Evolutionary conservation across 73 alveolate genomes (phyloP), one percentile per base, ranked within the genome.

Genomic region (Paramecium tetraurelia): DNA sequence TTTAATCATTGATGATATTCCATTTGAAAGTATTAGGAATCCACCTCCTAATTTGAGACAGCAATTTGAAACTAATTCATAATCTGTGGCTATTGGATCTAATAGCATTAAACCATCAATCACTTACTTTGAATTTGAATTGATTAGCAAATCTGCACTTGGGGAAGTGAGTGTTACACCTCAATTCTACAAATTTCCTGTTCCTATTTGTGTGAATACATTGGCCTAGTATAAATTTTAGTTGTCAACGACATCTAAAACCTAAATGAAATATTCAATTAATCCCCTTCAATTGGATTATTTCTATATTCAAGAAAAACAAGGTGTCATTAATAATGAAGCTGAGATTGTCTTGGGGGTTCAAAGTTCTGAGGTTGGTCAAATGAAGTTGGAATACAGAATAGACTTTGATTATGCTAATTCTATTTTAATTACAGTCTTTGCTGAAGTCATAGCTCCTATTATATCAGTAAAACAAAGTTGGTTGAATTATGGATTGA

Each of bases 11-110:
- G 98, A 96, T 50, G 98, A 96, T 53, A 93, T 96, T 50, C 98
- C 98, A 8, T 95, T 96, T 41, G 86, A 95, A 85, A 93, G 97
- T 59, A 94, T 96, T 70, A 70, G 98, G 36, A 95, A 96, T 77
- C 97, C 97, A 18, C 97, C 98, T 8, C 95, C 92, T 63, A 93
- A 95, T n/a, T 69, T 95, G 20, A 44, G n/a, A 80, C 16, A 59
- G 6, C 48, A 80, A 80, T 80, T 80, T 48, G 90, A 80, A 80
- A 80, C 11, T 43, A 22, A 84, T 90, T 8, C 58, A 95, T 59
- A 93, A 80, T 29, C 95, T 93, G 12, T 86, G 75, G 98, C 96
- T 84, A 93, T 95, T 50, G 98, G 98, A 20, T 85, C 97, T n/a
- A 95, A 93, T 69, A 93, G 96, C 41, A 86, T 76, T 58, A 86